Conservation (phyloP, 768 basidiomycete genomes). For the Kondoa malvinella region DNA sequence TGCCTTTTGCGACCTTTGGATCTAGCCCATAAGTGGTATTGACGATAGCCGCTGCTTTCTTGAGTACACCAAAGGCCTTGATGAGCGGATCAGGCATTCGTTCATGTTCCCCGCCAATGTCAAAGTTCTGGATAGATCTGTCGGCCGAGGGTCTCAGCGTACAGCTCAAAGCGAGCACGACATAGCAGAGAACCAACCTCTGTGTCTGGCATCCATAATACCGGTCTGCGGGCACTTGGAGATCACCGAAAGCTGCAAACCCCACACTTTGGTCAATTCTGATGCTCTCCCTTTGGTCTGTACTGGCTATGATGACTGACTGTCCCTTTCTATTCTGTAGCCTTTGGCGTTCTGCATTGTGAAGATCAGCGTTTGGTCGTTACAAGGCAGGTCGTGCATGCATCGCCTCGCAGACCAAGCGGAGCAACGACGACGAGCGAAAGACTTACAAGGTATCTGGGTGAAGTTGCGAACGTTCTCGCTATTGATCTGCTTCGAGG, state of each 20-base stretch:
- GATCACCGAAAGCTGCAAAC: slow-evolving; percentile 79
- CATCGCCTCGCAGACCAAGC: too few relatives aligned
- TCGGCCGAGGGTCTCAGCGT: background rate
- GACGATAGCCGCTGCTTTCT: slow-evolving; percentile 86
- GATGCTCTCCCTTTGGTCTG: background rate
- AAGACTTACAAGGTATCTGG: background rate
- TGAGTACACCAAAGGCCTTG: slow-evolving; percentile 91
- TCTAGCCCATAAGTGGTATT: slow-evolving; percentile 83
- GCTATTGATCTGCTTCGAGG: background rate
- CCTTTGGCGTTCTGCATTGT: background rate
- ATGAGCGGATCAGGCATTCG: slow-evolving; percentile 87
- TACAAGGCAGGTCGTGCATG: background rate
- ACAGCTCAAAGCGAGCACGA: slow-evolving; percentile 2
- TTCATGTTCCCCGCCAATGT: slow-evolving; percentile 89
- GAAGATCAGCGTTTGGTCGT: background rate
- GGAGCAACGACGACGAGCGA: background rate
- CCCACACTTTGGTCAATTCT: slow-evolving; percentile 5
- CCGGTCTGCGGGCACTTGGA: slow-evolving; percentile 66
- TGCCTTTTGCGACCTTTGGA: slow-evolving; percentile 66
- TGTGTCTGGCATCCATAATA: slow-evolving; percentile 99
- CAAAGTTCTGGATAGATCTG: slow-evolving; percentile 90
- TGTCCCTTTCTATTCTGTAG: background rate
- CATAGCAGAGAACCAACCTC: slow-evolving; percentile 39
- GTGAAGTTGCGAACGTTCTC: background rate
- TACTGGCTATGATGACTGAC: background rate